Evolutionary conservation across 2,329 filamentous ascomycete genomes (phyloP).

Genomic region (Diaporthe sp.): DNA sequence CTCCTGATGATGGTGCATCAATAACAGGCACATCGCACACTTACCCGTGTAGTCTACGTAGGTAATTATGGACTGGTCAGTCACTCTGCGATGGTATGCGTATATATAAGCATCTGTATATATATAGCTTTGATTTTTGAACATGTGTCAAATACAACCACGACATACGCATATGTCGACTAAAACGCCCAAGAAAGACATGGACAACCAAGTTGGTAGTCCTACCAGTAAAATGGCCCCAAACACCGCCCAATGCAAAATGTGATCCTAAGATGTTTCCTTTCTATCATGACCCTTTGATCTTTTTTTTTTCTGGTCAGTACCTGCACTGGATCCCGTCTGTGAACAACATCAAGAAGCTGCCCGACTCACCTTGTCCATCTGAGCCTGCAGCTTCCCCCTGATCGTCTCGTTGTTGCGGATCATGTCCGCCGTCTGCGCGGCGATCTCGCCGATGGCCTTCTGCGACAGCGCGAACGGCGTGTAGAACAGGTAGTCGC

Average conservation of each 20-base stretch:
- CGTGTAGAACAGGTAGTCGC: constrained; percentile 66
- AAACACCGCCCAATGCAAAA: constrained; percentile 32
- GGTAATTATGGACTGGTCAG: neutral
- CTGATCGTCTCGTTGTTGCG: constrained; percentile 37
- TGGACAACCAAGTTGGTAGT: neutral
- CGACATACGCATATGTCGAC: constrained; percentile 4
- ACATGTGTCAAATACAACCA: neutral
- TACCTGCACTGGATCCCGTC: neutral
- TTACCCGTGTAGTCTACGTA: neutral
- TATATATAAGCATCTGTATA: neutral
- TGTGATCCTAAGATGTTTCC: too few relatives aligned
- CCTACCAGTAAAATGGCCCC: neutral
- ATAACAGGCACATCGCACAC: neutral
- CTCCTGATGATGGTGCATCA: neutral
- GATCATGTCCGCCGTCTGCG: constrained; percentile 36
- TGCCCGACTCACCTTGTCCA: neutral
- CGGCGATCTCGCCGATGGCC: constrained; percentile 47
- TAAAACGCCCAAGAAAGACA: neutral
- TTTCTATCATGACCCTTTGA: neutral
- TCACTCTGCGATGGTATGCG: neutral
- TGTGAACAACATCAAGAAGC: neutral
- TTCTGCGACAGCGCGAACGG: constrained; percentile 58
- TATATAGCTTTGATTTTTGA: neutral
- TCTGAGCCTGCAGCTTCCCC: constrained; percentile 19
- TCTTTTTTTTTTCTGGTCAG: neutral